Base-by-base conservation (phyloP, 129 eudicot species). In the Calendula officinalis region DNA sequence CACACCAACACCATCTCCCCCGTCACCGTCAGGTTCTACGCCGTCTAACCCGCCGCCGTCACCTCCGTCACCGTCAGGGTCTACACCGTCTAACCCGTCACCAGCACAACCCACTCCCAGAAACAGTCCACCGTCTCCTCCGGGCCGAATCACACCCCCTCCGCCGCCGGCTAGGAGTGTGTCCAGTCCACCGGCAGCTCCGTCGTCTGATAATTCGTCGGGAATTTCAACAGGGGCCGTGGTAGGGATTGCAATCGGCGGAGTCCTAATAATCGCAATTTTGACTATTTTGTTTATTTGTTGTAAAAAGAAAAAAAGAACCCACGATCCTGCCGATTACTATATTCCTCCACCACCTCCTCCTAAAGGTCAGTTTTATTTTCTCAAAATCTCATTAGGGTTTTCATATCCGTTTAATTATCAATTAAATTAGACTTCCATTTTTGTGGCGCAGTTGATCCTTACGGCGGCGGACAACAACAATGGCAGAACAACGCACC, bases 321-420 rank as follows among this genome's bases (percentile, higher is more conserved):
- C 40, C 42, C 37, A 75, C 4, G 58, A 41, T 36, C 61, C 78
- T 10, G 46, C 69, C 5, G 60, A 22, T n/a, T 73, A n/a, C 33
- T 73, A 73, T 57, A 38, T 65, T n/a, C 77, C 77, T 4, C 74
- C 74, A 32, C 68, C 69, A 0, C 80, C 80, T 42, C 80, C 80
- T 0, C 80, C 70, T 5, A 75, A 75, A 67, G 80, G 80, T 75
- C 27, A 5, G n/a, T 33, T 43, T 32, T 35, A 7, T 64, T 16
- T 43, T 53, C 64, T 40, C 68, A 51, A 16, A 43, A 47, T 6
- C 30, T 46, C 7, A 22, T 57, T 36, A 39, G n/a, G 40, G 48
- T 54, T 56, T 42, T 59, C 3, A 13, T 17, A 43, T 9, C 12
- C 7, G 30, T 22, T 22, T 0, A 22, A 22, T 22, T 22, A 22